These are phyloP conservation scores for Penicillium lagena DNA, from an alignment of 495 filamentous ascomycete species.

Conservation along the genomic window DNA sequence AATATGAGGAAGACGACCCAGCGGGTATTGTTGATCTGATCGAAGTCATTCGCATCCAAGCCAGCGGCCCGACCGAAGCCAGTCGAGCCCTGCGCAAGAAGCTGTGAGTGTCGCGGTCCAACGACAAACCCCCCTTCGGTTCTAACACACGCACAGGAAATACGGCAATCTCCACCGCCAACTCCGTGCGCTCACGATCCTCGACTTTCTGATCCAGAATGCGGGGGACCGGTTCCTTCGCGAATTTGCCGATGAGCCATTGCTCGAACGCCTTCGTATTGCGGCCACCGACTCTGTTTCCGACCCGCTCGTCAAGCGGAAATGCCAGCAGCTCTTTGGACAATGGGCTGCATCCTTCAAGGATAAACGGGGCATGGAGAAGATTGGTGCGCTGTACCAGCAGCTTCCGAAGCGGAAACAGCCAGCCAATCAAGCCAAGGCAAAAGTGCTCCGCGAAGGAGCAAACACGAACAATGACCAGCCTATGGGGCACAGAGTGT, in stretches of 20 bases:
- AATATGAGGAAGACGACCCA: constrained; percentile 84
- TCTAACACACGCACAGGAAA: constrained; percentile 50
- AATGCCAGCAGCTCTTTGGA: constrained; percentile 78
- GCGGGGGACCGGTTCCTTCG: constrained; percentile 84
- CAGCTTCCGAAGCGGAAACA: constrained; percentile 64
- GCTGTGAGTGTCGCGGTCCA: constrained; percentile 48
- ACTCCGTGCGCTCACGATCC: constrained; percentile 79
- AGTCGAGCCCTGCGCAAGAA: constrained; percentile 94
- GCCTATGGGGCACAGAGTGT: constrained; percentile 39
- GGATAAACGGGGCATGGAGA: constrained; percentile 70
- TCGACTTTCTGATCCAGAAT: constrained; percentile 94
- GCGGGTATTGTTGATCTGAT: constrained; percentile 90
- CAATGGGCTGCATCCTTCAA: constrained; percentile 86
- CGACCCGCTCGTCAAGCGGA: constrained; percentile 76
- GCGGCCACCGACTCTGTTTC: constrained; percentile 79
- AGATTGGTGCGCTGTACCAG: constrained; percentile 74
- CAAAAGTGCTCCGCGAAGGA: constrained; percentile 74
- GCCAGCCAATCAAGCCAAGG: constrained; percentile 61
- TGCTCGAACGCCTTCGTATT: constrained; percentile 87
- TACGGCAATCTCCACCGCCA: constrained; percentile 93
- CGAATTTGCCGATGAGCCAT: constrained; percentile 81
- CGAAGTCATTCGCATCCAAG: constrained; percentile 87
- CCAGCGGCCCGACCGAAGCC: constrained; percentile 81
- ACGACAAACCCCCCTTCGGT: background rate
- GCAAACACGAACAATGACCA: constrained; percentile 55